Conservation (phyloP, 805 yeast genomes). For the Hanseniaspora taiwanica region DNA sequence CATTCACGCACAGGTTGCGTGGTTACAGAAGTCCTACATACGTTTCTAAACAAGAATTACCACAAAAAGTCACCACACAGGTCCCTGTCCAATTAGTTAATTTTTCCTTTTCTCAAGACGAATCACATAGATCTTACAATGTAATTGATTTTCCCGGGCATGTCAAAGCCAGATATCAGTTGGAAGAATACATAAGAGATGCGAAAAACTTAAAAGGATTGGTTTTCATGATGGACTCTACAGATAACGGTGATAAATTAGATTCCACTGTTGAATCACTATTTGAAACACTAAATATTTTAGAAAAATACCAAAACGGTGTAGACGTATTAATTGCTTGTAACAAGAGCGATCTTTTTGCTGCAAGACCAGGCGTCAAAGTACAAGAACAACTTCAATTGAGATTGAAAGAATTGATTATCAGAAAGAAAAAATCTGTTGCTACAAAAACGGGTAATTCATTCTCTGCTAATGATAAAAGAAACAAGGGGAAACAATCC, state of each 20-base stretch:
- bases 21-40: conserved; percentile 2
- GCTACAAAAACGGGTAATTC: conserved; percentile 31
- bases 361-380: conserved; percentile 57
- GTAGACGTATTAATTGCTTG: conserved; percentile 66
- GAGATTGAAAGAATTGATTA: conserved; percentile 44
- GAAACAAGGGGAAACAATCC: not conserved
- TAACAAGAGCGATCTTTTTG: conserved; percentile 78
- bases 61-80: conserved; percentile 39
- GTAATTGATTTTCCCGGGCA: conserved; percentile 84
- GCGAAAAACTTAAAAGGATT: conserved; percentile 47
- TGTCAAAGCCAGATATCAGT: conserved; percentile 49
- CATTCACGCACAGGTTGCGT: conserved; percentile 28
- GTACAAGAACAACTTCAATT: conserved; percentile 45
- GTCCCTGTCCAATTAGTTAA: conserved; percentile 29
- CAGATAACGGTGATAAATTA: conserved; percentile 36
- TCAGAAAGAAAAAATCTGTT: conserved; percentile 30
- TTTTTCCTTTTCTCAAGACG: no score
- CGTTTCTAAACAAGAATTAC: conserved; percentile 2
- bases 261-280: conserved; percentile 45
- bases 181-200: conserved; percentile 29
- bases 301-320: conserved; percentile 56
- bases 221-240: conserved; percentile 66
- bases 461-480: conserved; percentile 12
- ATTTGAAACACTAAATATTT: conserved; percentile 41
- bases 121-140: no score